Evolutionary conservation across 2,329 filamentous ascomycete genomes (phyloP), one percentile per base, ranked within the genome.

Genomic region (Nemania sp.): DNA sequence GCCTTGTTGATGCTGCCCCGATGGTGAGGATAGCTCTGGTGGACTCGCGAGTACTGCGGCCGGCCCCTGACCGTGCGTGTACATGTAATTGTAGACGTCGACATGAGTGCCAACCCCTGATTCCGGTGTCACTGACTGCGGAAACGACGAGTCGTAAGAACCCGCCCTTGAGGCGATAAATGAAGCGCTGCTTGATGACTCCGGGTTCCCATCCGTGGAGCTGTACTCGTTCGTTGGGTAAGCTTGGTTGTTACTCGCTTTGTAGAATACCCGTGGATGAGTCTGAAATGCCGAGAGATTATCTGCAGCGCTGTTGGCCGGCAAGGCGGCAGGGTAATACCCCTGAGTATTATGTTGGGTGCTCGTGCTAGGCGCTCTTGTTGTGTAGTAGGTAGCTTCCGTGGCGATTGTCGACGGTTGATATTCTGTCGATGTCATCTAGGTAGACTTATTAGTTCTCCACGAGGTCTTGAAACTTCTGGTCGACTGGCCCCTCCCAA

Each of bases 361-460:
- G 49, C 39, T 61, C 26, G 61, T 52, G 22, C 56, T 53, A 33
- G 58, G 42, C 23, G 56, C 53, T 30, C 62, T 61, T 37, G 54
- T 53, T 48, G 56, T 54, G 43, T 66, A 66, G 49, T 57, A 64
- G 36, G 58, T 17, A 40, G 62, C 56, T 57, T 65, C 64, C 36
- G 61, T 47, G 34, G 61, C 59, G 47, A 62, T 52, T 24, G 61
- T 56, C 48, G 65, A 59, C 23, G 60, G 55, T 49, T 60, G 41
- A 31, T 63, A 61, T 23, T 65, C 59, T 30, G 61, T 54, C 34
- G 64, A 61, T 51, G 56, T 56, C 60, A 65, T 64, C 63, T 66
- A 50, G 36, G 47, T 26, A 9, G 28, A 36, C 28, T 34, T 39
- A 46, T 66, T 42, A 66, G 61, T 53, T 39, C 24, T 17, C 44